phyloP scores from a whole-genome alignment of 2,329 filamentous ascomycete genomes.

The Claviceps spartinae region DNA sequence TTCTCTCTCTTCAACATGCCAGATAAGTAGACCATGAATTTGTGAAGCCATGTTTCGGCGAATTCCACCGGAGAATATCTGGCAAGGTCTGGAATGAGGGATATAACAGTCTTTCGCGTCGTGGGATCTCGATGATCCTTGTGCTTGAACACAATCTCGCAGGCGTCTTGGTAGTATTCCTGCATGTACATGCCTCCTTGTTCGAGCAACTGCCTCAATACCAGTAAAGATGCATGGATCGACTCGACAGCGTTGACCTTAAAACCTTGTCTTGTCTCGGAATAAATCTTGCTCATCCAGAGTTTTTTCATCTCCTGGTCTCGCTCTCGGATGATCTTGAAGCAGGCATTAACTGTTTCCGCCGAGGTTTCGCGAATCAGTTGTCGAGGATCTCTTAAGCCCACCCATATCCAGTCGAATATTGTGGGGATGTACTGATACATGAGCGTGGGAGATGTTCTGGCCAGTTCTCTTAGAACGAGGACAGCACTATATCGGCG shows the following conservation, averaged over 20 bases:
- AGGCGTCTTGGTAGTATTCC: constrained; percentile 79
- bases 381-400: constrained; percentile 75
- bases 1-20: constrained; percentile 90
- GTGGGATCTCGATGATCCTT: constrained; percentile 85
- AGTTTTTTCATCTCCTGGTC: constrained; percentile 76
- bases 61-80: constrained; percentile 89
- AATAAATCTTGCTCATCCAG: constrained; percentile 86
- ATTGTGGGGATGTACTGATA: constrained; percentile 93
- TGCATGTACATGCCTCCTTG: constrained; percentile 99
- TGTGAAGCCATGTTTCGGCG: constrained; percentile 72
- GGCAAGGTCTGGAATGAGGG: constrained; percentile 83
- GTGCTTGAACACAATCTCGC: constrained; percentile 82
- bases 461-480: constrained; percentile 76
- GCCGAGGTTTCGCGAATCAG: constrained; percentile 86
- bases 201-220: constrained; percentile 81
- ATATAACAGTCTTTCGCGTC: constrained; percentile 78
- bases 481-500: constrained; percentile 86
- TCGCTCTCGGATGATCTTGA: constrained; percentile 87
- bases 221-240: constrained; percentile 86
- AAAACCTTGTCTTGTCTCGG: constrained; percentile 69
- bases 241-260: constrained; percentile 70
- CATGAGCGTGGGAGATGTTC: constrained; percentile 87
- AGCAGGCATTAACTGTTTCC: constrained; percentile 86
- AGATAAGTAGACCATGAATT: constrained; percentile 94
- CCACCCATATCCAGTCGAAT: constrained; percentile 93